Base-by-base conservation (phyloP, 306 rosid species). In the Luffa acutangula region DNA sequence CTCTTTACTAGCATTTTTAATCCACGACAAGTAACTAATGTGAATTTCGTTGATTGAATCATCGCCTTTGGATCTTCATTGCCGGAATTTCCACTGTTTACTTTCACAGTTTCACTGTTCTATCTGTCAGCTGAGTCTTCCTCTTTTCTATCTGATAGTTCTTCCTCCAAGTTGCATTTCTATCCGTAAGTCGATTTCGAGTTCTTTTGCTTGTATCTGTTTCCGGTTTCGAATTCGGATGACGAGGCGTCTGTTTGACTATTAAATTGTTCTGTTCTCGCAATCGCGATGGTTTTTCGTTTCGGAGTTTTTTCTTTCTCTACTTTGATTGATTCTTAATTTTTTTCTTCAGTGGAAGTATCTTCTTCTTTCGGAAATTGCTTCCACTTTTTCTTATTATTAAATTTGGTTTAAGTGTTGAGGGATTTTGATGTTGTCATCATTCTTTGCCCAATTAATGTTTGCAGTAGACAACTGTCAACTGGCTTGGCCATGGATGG, bases 401-500 rank as follows among this genome's bases (percentile, higher is more conserved):
- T 57, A 5, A 69, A 9, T 31, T 77, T 45, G 54, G 36, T 17
- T 75, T 73, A 33, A 62, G 45, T 63, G 14, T 0, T 11, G 36
- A 71, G 7, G 31, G 42, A 33, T 31, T 59, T 39, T 20, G 3
- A 57, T 36, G 70, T 34, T 63, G 43, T 78, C 54, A 17, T 37
- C 42, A 31, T 71, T 25, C 11, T 71, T 71, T 37, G 20, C 17
- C 7, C 20, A 14, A 2, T 70, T 66, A 72, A 66, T 58, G 71
- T 46, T 46, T 80, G 86, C 70, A 86, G 90, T 70, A 85, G 43
- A 78, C 79, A 85, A 78, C 67, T 79, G 59, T 73, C 84, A 70
- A 73, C 82, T 11, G 8, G 83, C 45, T 66, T 85, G 65, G 82
- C 89, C 60, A 92, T 95, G 97, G 93, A 79, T 10, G 86, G 78